Base-by-base conservation (phyloP, 139 green algal genomes). In the Chlorella sorokiniana region DNA sequence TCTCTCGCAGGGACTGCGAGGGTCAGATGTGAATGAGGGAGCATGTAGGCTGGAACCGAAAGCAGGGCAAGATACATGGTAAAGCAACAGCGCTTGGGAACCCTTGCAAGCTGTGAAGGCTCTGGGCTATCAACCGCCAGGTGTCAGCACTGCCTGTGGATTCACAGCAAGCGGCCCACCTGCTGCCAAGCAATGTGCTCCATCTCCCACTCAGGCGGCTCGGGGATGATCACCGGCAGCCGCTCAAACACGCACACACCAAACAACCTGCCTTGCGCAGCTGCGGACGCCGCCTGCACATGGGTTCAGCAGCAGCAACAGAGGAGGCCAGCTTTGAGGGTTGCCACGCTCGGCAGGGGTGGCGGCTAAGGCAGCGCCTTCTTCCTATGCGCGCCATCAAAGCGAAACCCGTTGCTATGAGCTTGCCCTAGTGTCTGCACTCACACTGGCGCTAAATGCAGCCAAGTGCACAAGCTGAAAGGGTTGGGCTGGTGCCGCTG, bases 191-290 rank as follows among this genome's bases (percentile, higher is more conserved):
- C n/a, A 1, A 29, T 0, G 23, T 88, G 81, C 23, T 86, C 86
- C 16, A 45, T 20, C 72, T 90, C 78, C 86, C 86, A 90, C 1
- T 69, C 56, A 0, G 86, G 83, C 20, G 37, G 29, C 38, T 48
- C 22, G 0, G 86, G 86, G 11, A 72, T 27, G 4, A 86, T 44
- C 31, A 86, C 80, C 9, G 86, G 86, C 23, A 90, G 84, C n/a
- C 86, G 68, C 64, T 90, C 86, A 11, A 90, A 56, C 4, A 89
- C 75, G 35, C 71, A 85, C 2, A 77, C 83, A 3, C 73, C 79
- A 3, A 79, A 25, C 35, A 89, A 44, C 69, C 62, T 84, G 41
- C 78, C 65, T 6, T 33, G 48, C 0, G 45, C 37, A 2, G 68
- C 40, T 27, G 79, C 67, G 20, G 79, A 54, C 20, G 78, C 67